These are phyloP conservation scores for Cryptococcus jaspeensis DNA, from an alignment of 1,284 basidiomycete genomes.

Conservation along the genomic window DNA sequence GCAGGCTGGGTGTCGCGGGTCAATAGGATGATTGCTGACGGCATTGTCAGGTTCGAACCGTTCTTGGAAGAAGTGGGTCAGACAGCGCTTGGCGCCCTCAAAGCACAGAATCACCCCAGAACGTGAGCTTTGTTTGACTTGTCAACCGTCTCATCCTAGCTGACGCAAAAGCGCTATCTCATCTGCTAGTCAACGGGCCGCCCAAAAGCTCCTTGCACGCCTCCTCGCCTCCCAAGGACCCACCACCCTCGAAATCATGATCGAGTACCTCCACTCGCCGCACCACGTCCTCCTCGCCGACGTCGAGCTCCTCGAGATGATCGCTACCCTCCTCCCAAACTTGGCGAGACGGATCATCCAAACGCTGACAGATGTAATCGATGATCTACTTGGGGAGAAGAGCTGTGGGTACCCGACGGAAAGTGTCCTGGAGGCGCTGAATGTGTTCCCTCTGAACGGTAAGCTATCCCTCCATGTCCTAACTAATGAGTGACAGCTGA, in stretches of 20 bases:
- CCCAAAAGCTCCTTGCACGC: conserved; percentile 25
- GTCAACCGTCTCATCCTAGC: too few species aligned
- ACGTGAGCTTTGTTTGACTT: not conserved
- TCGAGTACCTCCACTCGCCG: conserved; percentile 27
- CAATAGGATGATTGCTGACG: not conserved
- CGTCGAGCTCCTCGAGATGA: conserved; percentile 31
- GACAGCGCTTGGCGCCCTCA: conserved; percentile 18
- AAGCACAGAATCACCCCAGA: not conserved
- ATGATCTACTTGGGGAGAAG: conserved; percentile 20
- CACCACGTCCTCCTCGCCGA: conserved; percentile 28
- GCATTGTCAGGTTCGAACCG: conserved; percentile 26
- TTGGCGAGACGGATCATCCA: conserved; percentile 26
- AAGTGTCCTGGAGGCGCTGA: conserved; percentile 31
- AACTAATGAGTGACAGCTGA: not conserved
- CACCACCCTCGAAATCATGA: conserved; percentile 29
- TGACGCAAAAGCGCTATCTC: too few species aligned
- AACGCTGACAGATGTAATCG: conserved; percentile 30
- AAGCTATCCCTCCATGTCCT: conserved; percentile 3
- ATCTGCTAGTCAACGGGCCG: conserved; percentile 21
- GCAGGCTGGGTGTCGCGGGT: too few species aligned
- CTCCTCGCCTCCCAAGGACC: conserved; percentile 34
- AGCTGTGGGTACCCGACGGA: conserved; percentile 7
- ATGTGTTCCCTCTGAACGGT: conserved; percentile 36
- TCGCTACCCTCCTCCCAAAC: conserved; percentile 32
- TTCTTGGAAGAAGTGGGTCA: conserved; percentile 21